Evolutionary conservation across 1,284 basidiomycete species (phyloP).

Genomic region (Entoloma clypeatum): DNA sequence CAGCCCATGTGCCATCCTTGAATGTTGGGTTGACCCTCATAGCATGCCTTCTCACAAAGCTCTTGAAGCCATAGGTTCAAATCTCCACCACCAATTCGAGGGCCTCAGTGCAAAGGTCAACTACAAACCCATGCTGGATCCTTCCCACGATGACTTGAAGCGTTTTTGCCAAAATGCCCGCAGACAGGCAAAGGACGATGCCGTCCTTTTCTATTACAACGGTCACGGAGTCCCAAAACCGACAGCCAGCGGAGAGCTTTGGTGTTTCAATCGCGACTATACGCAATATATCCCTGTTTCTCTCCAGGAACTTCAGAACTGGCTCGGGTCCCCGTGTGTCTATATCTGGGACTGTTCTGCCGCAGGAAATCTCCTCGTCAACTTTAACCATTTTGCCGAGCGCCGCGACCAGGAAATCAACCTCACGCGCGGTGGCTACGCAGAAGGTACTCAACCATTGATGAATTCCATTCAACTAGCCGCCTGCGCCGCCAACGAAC

Average conservation of each 20-base stretch:
- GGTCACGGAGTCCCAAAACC: constrained; percentile 98
- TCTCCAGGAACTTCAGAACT: constrained; percentile 87
- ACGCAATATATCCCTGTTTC: constrained; percentile 99
- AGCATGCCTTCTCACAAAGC: constrained; percentile 87
- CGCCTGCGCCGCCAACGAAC: constrained; percentile 90
- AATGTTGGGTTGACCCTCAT: constrained; percentile 97
- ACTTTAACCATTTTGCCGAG: constrained; percentile 88
- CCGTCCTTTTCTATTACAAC: constrained; percentile 97
- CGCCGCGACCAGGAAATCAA: constrained; percentile 79
- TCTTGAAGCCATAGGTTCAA: constrained; percentile 84
- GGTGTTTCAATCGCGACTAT: constrained; percentile 98
- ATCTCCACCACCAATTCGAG: constrained; percentile 95
- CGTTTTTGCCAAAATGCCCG: constrained; percentile 85
- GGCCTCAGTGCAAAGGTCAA: constrained; percentile 87
- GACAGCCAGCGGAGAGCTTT: constrained; percentile 93
- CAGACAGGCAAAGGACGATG: constrained; percentile 89
- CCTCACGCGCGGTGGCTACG: constrained; percentile 54
- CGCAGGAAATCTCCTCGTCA: constrained; percentile 89
- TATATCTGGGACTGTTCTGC: constrained; percentile 99
- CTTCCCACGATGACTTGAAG: constrained; percentile 91
- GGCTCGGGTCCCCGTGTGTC: constrained; percentile 92
- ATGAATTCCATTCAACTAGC: constrained; percentile 94
- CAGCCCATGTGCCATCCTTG: constrained; percentile 90
- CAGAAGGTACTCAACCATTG: constrained; percentile 68
- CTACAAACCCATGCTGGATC: constrained; percentile 92